Base-by-base conservation (phyloP, 2,329 filamentous ascomycete species). In the Hypoxylon sp. region DNA sequence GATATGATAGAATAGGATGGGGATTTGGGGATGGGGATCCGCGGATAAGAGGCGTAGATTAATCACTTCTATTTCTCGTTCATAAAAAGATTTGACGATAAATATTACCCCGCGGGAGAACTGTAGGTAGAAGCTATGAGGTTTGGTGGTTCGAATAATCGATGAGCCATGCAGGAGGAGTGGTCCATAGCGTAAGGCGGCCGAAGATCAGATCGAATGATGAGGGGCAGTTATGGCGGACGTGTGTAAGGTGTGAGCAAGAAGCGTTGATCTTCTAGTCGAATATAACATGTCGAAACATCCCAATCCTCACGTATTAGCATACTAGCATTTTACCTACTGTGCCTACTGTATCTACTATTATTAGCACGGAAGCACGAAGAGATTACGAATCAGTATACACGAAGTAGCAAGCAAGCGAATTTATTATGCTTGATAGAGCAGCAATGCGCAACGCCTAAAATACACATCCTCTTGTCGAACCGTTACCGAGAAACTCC, bases 351-450 rank as follows among this genome's bases (percentile, higher is more conserved):
- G 5, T 30, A 30, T 30, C 28, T 17, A 17, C 5, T 41, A 4
- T 43, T 11, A 19, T 21, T 43, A 41, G 51, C 14, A 53, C 21
- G 17, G 5, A 43, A 43, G 17, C 38, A 43, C 10, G 17, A 43
- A 19, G 17, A 10, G n/a, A 21, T 36, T 7, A 41, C 6, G 38
- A 43, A 7, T 43, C 9, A 19, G 38, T 43, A 43, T 21, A 11
- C 28, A 30, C 11, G 17, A 7, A 11, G 28, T 14, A 59, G 43
- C 50, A 17, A 46, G 21, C 32, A 57, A 52, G 19, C 14, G 53
- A 58, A 58, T 63, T 51, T 63, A 63, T 63, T 63, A 58, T 51
- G 57, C 43, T 63, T 25, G 45, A 46, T 51, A 63, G 28, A 55
- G 57, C 46, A 64, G 61, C 52, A 52, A 25, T 41, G 53, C 53